Evolutionary conservation across 1,284 basidiomycete species (phyloP).

Genomic region (Trichosporon faecale): DNA sequence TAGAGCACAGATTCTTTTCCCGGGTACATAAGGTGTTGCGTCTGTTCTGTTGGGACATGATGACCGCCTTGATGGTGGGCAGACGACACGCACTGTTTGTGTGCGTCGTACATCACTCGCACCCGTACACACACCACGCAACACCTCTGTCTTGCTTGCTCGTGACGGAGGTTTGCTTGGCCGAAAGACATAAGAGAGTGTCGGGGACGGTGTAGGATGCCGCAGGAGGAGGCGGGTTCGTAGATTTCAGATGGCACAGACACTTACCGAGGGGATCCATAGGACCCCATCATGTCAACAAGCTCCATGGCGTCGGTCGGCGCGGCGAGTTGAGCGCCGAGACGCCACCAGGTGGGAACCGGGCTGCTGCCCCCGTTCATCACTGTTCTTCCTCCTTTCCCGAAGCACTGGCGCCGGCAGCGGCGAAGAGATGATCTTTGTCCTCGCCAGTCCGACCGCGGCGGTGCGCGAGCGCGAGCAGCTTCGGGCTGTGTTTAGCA

Average conservation of each 20-base stretch:
- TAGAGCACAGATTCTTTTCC: not conserved
- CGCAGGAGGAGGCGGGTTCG: not conserved
- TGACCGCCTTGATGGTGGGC: not conserved
- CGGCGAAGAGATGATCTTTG: not conserved
- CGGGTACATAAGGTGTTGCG: not conserved
- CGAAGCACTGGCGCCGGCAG: not conserved
- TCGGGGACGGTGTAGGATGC: not conserved
- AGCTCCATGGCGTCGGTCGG: not conserved
- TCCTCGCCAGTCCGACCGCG: not conserved
- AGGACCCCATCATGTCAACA: not conserved
- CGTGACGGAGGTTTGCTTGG: not conserved
- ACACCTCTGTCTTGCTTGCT: not conserved
- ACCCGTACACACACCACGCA: not conserved
- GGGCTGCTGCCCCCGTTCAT: not conserved
- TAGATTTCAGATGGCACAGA: not conserved
- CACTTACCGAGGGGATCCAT: slow-evolving; percentile 5
- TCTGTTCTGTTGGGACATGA: not conserved
- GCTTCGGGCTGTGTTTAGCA: not conserved
- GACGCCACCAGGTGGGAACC: not conserved
- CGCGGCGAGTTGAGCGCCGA: not conserved
- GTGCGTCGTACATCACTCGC: not conserved
- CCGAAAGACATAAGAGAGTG: not conserved
- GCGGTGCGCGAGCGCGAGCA: not conserved
- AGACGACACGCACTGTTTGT: not conserved
- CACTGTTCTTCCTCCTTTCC: not conserved